Percentiles rank a stretch among this genome's conserved stretches.
phyloP scores from a whole-genome alignment of 345 rosid genomes.

The Aethionema arabicum region DNA sequence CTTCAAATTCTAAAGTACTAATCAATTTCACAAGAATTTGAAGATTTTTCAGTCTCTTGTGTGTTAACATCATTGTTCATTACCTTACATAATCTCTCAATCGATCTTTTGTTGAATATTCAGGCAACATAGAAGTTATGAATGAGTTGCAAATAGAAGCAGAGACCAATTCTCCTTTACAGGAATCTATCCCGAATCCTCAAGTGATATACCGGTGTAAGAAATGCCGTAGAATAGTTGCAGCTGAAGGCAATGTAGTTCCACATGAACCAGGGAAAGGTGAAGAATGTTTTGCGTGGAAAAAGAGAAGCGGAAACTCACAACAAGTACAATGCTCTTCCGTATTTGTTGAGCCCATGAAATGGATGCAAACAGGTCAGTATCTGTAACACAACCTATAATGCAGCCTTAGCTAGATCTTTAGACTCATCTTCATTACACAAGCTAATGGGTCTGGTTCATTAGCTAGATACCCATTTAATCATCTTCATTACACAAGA shows the following conservation, averaged over 20 bases:
- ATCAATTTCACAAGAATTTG: too few species aligned
- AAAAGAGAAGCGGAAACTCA: conserved; percentile 57
- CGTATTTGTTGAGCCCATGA: conserved; percentile 88
- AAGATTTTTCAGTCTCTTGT: too few species aligned
- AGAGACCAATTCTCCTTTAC: conserved; percentile 16
- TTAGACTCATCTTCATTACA: too few species aligned
- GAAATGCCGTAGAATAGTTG: conserved; percentile 77
- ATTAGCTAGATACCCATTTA: too few species aligned
- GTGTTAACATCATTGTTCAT: too few species aligned
- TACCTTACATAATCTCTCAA: too few species aligned
- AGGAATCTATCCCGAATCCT: conserved; percentile 43
- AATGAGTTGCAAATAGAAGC: conserved; percentile 34
- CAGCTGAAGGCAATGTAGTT: conserved; percentile 63
- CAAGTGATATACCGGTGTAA: conserved; percentile 73
- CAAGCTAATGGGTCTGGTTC: too few species aligned
- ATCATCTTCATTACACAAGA: too few species aligned
- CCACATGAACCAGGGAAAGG: conserved; percentile 73
- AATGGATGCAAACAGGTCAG: conserved; percentile 88
- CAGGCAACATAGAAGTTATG: conserved; percentile 9
- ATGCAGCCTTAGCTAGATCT: too few species aligned
- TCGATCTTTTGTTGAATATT: background rate
- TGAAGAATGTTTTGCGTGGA: conserved; percentile 72
- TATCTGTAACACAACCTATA: too few species aligned
- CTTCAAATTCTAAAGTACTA: too few species aligned
- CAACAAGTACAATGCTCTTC: conserved; percentile 62